Evolutionary conservation across 2,329 filamentous ascomycete genomes (phyloP), one percentile per base, ranked within the genome.

Genomic region (Elsinoe necatrix): DNA sequence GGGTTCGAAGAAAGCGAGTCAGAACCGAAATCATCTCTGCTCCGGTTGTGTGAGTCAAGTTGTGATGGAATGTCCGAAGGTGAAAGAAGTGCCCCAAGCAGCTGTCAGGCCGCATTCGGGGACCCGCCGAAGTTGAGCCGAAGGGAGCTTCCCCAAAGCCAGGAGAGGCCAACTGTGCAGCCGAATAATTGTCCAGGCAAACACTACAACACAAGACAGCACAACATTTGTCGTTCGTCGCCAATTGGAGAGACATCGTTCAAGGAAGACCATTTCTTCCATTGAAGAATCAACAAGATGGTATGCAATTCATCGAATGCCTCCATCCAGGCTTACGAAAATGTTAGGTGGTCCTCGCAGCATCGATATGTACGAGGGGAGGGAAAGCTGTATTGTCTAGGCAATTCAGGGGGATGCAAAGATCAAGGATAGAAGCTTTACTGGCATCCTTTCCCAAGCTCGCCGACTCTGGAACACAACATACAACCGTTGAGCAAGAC

Each of bases 401-500:
- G 68, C 90, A 96, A 76, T 98, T 98, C 74, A 85, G 92, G 66
- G 92, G 97, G 77, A 97, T 98, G 82, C 88, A 92, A 72, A 84
- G 93, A 71, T 96, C 95, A 51, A 84, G 95, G 70, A 91, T 98
- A 69, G 95, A 98, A 79, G 93, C 88, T 57, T 84, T 98, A 57
- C 86, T 98, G 57, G 93, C 95, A 62, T 95, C 92, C 8, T 96
- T 98, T 70, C 95, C 93, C 57, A 98, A 98, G 77, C 87, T 97
- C 58, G 91, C 93, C 67, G 91, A 96, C 73, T 90, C 88, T 61
- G 88, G 91, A 60, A 96, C 90, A 54, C 93, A 98, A 74, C 93
- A 98, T 74, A 98, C 93, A 25, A 98, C 89, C 4, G 91, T 97
- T 67, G 93, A 98, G 75, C 91, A 97, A 75, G 95, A 98, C 77